Conservation (phyloP, 225 moss, liverwort and hornwort species). For the Takakia lepidozioides region DNA sequence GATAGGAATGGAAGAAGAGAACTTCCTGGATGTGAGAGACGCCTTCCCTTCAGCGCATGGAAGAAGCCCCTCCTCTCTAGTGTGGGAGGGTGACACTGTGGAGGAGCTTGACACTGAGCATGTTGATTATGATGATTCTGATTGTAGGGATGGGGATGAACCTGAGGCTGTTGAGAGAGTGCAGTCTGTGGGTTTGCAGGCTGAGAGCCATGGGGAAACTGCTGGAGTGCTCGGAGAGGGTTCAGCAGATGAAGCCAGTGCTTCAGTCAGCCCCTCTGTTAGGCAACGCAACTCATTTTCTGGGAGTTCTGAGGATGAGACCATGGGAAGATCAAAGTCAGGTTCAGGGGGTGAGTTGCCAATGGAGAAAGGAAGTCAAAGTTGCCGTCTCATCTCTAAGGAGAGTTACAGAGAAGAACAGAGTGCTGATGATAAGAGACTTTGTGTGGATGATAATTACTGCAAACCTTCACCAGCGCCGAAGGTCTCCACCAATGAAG, state of each 20-base stretch:
- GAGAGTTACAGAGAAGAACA: conserved; percentile 14
- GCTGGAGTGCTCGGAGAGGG: conserved; percentile 2
- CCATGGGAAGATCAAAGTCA: conserved; percentile 17
- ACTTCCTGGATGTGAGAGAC: too few relatives aligned
- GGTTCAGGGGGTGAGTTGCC: conserved; percentile 7
- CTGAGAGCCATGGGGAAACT: conserved; percentile 58
- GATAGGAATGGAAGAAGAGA: too few relatives aligned
- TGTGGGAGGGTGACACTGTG: conserved; percentile 7
- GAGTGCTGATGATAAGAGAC: conserved; percentile 9
- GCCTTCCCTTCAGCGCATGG: conserved; percentile 19
- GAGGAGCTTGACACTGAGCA: conserved; percentile 93
- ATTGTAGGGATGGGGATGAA: conserved; percentile 76
- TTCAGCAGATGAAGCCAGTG: conserved; percentile 10
- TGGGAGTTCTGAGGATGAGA: conserved; percentile 17
- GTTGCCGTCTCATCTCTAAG: conserved; percentile 18
- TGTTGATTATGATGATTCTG: conserved; percentile 95
- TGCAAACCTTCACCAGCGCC: conserved; percentile 5
- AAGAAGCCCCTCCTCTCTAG: conserved; percentile 10
- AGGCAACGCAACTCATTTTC: conserved; percentile 15
- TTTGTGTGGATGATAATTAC: conserved; percentile 8
- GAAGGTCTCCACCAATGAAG: conserved; percentile 12
- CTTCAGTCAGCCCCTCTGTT: conserved; percentile 10
- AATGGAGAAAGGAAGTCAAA: conserved; percentile 28
- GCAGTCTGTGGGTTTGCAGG: conserved; percentile 36
- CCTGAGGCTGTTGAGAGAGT: conserved; percentile 49